Evolutionary conservation across 345 rosid species (phyloP).

Genomic region (Cardiospermum halicacabum): DNA sequence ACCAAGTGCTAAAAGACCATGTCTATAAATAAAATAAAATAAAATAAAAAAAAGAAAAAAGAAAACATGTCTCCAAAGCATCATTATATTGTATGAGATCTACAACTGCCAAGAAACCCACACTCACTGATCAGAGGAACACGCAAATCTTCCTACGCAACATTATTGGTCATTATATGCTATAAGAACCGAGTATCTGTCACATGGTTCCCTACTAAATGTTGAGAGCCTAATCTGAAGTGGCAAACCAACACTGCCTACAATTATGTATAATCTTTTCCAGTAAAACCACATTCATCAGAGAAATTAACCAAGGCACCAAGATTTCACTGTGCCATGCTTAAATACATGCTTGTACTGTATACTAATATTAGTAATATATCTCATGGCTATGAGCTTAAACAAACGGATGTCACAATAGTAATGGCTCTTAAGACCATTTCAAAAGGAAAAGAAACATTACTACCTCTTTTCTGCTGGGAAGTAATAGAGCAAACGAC

Average conservation of each 20-base stretch:
- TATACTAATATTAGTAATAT: too few species aligned
- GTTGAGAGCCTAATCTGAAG: background rate
- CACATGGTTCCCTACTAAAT: background rate
- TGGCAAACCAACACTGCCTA: background rate
- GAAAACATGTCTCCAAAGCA: too few species aligned
- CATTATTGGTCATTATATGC: background rate
- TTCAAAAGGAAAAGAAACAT: conserved; percentile 1
- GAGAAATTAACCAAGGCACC: background rate
- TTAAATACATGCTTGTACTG: conserved; percentile 2
- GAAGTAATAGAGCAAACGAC: conserved; percentile 86
- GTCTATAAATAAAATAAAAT: background rate
- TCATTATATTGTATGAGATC: too few species aligned
- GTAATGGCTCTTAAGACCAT: background rate
- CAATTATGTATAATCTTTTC: background rate
- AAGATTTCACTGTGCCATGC: background rate
- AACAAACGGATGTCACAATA: background rate
- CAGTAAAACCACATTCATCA: conserved; percentile 4
- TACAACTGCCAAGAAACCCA: background rate
- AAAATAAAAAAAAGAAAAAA: too few species aligned
- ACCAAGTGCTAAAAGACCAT: background rate
- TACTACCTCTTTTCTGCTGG: conserved; percentile 60
- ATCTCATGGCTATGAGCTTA: too few species aligned
- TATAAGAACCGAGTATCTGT: background rate
- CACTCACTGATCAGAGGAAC: background rate
- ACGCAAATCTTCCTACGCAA: background rate